phyloP scores from a whole-genome alignment of 129 eudicot species.

The Deinandra increscens region DNA sequence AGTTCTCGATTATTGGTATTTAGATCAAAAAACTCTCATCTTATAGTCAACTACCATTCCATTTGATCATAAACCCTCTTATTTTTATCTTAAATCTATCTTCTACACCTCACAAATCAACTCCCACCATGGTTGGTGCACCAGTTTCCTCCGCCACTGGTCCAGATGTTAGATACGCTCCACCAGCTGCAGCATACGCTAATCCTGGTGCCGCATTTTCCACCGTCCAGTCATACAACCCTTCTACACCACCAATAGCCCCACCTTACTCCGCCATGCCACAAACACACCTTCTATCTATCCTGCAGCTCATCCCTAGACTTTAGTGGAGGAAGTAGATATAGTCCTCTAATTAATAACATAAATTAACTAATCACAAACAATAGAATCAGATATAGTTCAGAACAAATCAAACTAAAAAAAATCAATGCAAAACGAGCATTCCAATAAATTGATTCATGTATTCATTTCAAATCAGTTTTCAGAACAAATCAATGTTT shows the following conservation, averaged over 20 bases:
- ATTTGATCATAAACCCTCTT: slow-evolving; percentile 20
- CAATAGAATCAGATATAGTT: no score
- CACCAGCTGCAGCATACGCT: slow-evolving; percentile 27
- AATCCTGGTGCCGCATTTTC: slow-evolving; percentile 35
- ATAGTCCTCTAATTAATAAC: no score
- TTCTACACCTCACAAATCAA: slow-evolving; percentile 8
- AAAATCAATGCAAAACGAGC: no score
- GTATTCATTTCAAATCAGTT: no score
- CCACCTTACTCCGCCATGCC: slow-evolving; percentile 30
- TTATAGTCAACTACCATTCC: slow-evolving; percentile 26
- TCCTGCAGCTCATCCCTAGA: no score
- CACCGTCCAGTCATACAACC: slow-evolving; percentile 31
- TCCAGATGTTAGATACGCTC: slow-evolving; percentile 32
- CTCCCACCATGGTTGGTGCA: slow-evolving; percentile 37
- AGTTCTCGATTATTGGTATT: slow-evolving; percentile 13
- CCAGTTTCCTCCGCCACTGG: slow-evolving; percentile 21
- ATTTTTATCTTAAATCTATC: slow-evolving; percentile 6
- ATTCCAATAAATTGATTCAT: no score
- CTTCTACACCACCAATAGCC: slow-evolving; percentile 33
- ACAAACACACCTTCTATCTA: slow-evolving; percentile 28
- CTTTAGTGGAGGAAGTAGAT: no score
- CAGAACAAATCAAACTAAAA: no score
- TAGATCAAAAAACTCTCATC: slow-evolving; percentile 12
- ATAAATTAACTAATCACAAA: no score
- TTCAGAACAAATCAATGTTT: no score